Conservation (phyloP, 176 grass and related monocot genomes). For the Aegilops tauschii region DNA sequence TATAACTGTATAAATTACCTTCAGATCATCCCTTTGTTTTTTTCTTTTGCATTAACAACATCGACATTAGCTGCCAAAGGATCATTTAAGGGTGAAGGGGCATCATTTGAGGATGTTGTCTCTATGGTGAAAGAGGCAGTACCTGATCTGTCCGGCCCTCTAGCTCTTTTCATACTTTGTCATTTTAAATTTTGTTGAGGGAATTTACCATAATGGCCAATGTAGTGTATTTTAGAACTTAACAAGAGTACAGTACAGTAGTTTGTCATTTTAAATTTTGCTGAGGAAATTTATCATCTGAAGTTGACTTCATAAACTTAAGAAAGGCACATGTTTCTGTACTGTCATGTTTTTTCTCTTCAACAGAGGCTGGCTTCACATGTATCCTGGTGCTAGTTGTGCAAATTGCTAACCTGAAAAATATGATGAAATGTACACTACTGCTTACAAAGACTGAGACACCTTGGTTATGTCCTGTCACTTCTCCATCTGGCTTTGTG, state of each 20-base stretch:
- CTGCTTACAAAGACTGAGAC: not conserved
- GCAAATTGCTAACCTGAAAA: conserved; percentile 3
- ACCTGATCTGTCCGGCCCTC: conserved; percentile 76
- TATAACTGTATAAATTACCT: conserved; percentile 39
- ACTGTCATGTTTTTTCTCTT: not conserved
- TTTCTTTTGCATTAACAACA: conserved; percentile 62
- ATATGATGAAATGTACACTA: not conserved
- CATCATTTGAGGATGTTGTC: conserved; percentile 83
- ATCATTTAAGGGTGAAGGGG: conserved; percentile 39
- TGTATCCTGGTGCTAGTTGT: not conserved
- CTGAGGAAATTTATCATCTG: not conserved
- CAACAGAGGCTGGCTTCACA: not conserved
- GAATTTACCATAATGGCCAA: no score
- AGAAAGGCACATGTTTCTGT: not conserved
- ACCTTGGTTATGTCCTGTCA: not conserved
- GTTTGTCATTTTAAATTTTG: conserved; percentile 13
- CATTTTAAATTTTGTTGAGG: no score
- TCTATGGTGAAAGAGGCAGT: conserved; percentile 87
- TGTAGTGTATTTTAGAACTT: no score
- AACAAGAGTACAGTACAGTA: not conserved
- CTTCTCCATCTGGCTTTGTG: not conserved
- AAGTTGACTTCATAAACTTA: not conserved
- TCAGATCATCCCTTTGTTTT: conserved; percentile 35
- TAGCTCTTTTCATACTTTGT: conserved; percentile 51
- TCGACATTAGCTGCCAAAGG: conserved; percentile 51